Evolutionary conservation across 78 protist species (phyloP).

Genomic region (Dictyostelium capitatum): DNA sequence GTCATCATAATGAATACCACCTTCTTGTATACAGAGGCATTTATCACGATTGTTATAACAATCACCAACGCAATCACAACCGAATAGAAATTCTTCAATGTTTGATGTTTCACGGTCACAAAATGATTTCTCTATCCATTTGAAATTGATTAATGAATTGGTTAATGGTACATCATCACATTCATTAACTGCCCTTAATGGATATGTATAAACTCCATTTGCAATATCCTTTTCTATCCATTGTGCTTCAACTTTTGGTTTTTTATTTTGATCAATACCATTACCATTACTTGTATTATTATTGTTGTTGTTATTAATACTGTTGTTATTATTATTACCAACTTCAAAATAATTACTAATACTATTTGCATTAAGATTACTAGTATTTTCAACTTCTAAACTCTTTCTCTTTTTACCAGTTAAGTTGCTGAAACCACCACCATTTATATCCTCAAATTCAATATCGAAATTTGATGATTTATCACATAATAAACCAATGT

Average conservation of each 20-base stretch:
- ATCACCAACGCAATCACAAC: constrained; percentile 63
- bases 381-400: neutral
- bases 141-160: neutral
- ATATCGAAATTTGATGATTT: neutral
- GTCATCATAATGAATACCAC: neutral
- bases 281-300: neutral
- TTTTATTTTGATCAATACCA: neutral
- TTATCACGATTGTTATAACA: constrained; percentile 8
- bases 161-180: constrained; percentile 46
- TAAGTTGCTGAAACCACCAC: neutral
- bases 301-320: constrained; percentile 8
- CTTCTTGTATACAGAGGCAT: constrained; percentile 24
- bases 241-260: neutral
- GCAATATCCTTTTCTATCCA: constrained; percentile 49
- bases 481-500: neutral
- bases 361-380: neutral
- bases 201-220: constrained; percentile 30
- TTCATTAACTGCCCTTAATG: constrained; percentile 77
- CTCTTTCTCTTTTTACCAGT: constrained; percentile 2
- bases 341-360: no score
- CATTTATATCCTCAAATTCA: no score
- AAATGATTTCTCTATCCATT: constrained; percentile 48
- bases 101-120: neutral
- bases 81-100: neutral
- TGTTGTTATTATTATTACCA: constrained; percentile 10